Percentiles rank a stretch among this genome's conserved stretches.
phyloP scores from a whole-genome alignment of 805 yeast genomes.

The Suhomyces vadensis region DNA sequence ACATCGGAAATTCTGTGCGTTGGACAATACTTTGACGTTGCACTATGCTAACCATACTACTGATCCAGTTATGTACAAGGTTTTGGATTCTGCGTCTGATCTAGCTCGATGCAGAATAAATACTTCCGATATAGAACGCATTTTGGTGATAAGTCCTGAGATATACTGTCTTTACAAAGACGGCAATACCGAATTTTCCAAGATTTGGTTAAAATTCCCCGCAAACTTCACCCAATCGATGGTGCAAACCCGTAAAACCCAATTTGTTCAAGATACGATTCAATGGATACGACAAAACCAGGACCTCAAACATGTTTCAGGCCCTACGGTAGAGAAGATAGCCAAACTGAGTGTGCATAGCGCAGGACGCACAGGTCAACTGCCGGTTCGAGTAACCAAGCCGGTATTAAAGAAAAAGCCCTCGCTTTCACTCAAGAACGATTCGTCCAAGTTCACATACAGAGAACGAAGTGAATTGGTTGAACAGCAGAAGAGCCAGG shows the following conservation, averaged over 20 bases:
- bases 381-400: slow-evolving; percentile 14
- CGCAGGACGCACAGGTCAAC: background rate
- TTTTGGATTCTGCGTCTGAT: slow-evolving; percentile 22
- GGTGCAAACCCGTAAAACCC: slow-evolving; percentile 16
- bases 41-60: slow-evolving; percentile 35
- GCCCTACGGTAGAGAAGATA: background rate
- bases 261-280: slow-evolving; percentile 18
- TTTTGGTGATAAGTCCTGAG: slow-evolving; percentile 20
- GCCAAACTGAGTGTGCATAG: background rate
- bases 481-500: slow-evolving; percentile 21
- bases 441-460: slow-evolving; percentile 37
- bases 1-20: slow-evolving; percentile 22
- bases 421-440: slow-evolving; percentile 28
- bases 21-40: slow-evolving; percentile 34
- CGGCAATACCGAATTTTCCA: slow-evolving; percentile 3
- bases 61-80: slow-evolving; percentile 23
- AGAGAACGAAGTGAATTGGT: slow-evolving; percentile 10
- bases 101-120: slow-evolving; percentile 20
- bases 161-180: slow-evolving; percentile 14
- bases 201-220: slow-evolving; percentile 12
- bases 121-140: slow-evolving; percentile 16
- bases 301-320: background rate
- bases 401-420: slow-evolving; percentile 7
- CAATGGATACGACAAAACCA: slow-evolving; percentile 25
- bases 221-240: slow-evolving; percentile 4